Evolutionary conservation across 495 filamentous ascomycete genomes (phyloP), one percentile per base, ranked within the genome.

Genomic region (Neurospora sp.): DNA sequence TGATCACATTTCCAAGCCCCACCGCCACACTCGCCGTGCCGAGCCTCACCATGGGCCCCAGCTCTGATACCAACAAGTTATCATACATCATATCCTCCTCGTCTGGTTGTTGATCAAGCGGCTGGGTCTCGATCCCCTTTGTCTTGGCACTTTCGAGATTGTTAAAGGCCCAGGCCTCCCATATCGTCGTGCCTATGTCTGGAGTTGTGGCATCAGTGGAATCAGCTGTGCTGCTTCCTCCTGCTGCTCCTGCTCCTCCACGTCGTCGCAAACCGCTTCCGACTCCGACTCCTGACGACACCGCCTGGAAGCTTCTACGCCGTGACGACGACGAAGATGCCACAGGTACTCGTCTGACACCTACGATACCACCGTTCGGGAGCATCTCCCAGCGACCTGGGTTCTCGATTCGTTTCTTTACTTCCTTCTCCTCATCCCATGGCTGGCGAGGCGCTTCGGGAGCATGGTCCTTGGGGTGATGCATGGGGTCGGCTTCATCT

Each of bases 131-230:
- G 75, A 82, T 82, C 2, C 14, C 27, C 9, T 75, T 77, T 23
- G 79, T 77, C 27, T 81, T 76, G 16, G 77, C 77, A 37, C 75
- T 72, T 46, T 82, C 82, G 14, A 81, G 82, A 73, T 82, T 81
- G 27, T 87, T 86, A 70, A 92, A 84, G 11, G 85, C 87, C 89
- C 90, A 93, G 2, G 87, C 87, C 78, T 93, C 90, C 90, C 90
- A 93, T 20, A 9, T 35, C 81, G 83, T 60, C 85, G 83, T 39
- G 85, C 76, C 20, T 74, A 16, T 27, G 69, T 72, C 35, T 75
- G 72, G 40, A 72, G 4, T 37, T 70, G 44, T 62, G 27, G 7
- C 5, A 18, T 35, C 54, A 8, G 27, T 1, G 23, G 23, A 9
- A 8, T 62, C 54, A 16, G 27, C 23, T 16, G 14, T 62, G 27